A percentile compares a stretch with the other conserved stretches of the same genome.
Evolutionary conservation across 73 alveolate genomes (phyloP).

Genomic region (Paraurostyla sp.): DNA sequence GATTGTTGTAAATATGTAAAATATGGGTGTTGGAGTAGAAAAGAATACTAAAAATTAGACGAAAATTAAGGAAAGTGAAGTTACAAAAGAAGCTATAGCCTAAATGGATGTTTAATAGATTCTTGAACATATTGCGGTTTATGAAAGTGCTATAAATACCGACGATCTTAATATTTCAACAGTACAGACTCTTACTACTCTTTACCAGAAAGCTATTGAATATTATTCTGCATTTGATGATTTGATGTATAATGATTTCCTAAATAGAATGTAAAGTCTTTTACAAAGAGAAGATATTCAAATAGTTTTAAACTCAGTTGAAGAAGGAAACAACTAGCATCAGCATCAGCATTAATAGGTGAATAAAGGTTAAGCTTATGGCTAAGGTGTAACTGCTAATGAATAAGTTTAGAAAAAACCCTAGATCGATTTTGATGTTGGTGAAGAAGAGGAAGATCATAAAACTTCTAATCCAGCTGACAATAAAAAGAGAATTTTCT

Average conservation of each 20-base stretch:
- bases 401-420: not conserved
- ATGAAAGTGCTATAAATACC: slow-evolving; percentile 66
- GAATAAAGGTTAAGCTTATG: not conserved
- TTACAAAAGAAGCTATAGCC: slow-evolving; percentile 45
- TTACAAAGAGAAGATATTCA: slow-evolving; percentile 71
- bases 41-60: slow-evolving; percentile 33
- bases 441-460: slow-evolving; percentile 42
- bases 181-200: slow-evolving; percentile 50
- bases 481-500: slow-evolving; percentile 25
- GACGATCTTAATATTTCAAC: slow-evolving; percentile 55
- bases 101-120: slow-evolving; percentile 64
- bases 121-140: slow-evolving; percentile 69
- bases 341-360: not conserved
- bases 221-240: slow-evolving; percentile 78
- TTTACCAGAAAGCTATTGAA: slow-evolving; percentile 81
- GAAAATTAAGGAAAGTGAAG: slow-evolving; percentile 61
- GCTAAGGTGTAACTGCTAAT: slow-evolving; percentile 30
- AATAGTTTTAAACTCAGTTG: slow-evolving; percentile 64
- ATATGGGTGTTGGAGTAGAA: slow-evolving; percentile 67
- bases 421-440: slow-evolving; percentile 48
- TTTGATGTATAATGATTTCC: slow-evolving; percentile 61
- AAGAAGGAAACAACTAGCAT: slow-evolving; percentile 37
- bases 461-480: not conserved
- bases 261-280: slow-evolving; percentile 69
- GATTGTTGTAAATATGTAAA: slow-evolving; percentile 54